These are phyloP conservation scores for Annona squamosa DNA, from an alignment of 164 flowering plant genomes.

Conservation along the genomic window DNA sequence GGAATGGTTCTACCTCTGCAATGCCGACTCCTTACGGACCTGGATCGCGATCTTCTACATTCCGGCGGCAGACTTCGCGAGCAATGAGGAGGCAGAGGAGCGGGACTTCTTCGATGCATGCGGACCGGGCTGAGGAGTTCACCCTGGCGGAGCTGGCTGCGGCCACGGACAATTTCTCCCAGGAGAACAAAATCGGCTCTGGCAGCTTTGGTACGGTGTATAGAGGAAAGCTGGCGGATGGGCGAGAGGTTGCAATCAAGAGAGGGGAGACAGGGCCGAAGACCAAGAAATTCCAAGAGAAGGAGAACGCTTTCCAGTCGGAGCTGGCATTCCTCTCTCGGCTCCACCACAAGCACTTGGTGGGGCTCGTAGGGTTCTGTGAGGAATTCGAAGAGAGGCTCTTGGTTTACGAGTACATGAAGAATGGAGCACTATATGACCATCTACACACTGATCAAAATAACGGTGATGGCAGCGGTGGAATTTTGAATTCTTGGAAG, in stretches of 20 bases:
- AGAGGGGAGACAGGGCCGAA: conserved; percentile 55
- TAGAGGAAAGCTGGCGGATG: conserved; percentile 51
- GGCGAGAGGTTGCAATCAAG: conserved; percentile 89
- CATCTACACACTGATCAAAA: conserved; percentile 69
- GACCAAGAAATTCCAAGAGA: conserved; percentile 62
- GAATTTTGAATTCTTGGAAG: conserved; percentile 71
- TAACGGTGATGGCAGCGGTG: conserved; percentile 30
- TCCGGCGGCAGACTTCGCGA: conserved; percentile 68
- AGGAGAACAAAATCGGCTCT: conserved; percentile 75
- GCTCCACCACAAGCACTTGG: conserved; percentile 91
- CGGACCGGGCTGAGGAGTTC: conserved; percentile 77
- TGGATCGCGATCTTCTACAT: conserved; percentile 52
- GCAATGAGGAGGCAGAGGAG: conserved; percentile 82
- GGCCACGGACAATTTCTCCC: conserved; percentile 63
- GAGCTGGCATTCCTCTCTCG: conserved; percentile 81
- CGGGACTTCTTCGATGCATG: conserved; percentile 82
- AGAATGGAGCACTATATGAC: conserved; percentile 82
- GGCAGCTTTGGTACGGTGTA: conserved; percentile 95
- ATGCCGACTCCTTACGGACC: conserved; percentile 24
- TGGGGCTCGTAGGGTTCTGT: conserved; percentile 80
- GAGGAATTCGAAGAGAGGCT: conserved; percentile 83
- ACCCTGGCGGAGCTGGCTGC: conserved; percentile 53
- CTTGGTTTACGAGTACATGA: conserved; percentile 89
- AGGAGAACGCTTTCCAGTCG: conserved; percentile 86
- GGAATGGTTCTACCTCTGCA: conserved; percentile 27